phyloP scores from a whole-genome alignment of 1,284 basidiomycete genomes.

The Fomitiporia mediterranea region DNA sequence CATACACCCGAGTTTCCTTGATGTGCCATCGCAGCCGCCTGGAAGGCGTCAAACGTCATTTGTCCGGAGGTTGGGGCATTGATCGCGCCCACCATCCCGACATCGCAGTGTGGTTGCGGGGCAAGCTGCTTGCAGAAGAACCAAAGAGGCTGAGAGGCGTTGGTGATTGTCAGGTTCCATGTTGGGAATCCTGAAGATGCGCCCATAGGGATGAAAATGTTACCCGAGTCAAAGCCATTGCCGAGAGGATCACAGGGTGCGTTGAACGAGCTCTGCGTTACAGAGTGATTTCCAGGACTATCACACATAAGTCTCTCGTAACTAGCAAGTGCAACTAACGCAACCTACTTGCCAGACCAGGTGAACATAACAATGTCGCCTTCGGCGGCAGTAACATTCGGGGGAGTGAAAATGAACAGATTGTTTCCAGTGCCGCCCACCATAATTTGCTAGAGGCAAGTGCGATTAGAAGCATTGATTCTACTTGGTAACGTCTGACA shows the following conservation, averaged over 20 bases:
- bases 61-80: constrained; percentile 45
- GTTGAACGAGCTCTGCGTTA: constrained; percentile 47
- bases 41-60: constrained; percentile 44
- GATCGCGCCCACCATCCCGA: constrained; percentile 47
- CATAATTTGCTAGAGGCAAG: constrained; percentile 1
- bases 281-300: constrained; percentile 46
- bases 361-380: constrained; percentile 46
- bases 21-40: constrained; percentile 31
- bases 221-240: constrained; percentile 49
- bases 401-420: constrained; percentile 43
- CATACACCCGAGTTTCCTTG: constrained; percentile 32
- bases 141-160: constrained; percentile 47
- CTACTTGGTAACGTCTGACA: not conserved
- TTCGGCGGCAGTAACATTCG: constrained; percentile 37
- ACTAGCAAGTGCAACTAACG: not conserved
- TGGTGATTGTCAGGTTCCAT: constrained; percentile 45
- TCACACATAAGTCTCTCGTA: no score
- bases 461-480: not conserved
- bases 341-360: constrained; percentile 39
- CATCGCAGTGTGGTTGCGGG: constrained; percentile 40
- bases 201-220: constrained; percentile 27
- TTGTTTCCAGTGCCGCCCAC: constrained; percentile 27
- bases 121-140: constrained; percentile 55
- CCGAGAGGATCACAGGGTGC: constrained; percentile 40
- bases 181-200: constrained; percentile 28